phyloP scores from a whole-genome alignment of 305 asterid genomes.

The Salvia sclarea region DNA sequence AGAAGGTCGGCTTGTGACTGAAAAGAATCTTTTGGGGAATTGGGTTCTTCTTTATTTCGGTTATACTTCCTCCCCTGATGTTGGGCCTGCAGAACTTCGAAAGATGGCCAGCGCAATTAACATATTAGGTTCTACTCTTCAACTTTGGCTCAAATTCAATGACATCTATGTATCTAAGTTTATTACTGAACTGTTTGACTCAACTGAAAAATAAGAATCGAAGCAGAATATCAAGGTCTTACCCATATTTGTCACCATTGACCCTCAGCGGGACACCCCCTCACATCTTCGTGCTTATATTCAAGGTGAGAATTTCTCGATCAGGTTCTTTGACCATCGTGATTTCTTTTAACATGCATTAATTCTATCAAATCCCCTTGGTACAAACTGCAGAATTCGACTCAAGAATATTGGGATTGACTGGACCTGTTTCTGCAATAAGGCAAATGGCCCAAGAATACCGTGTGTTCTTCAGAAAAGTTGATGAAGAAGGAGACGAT shows the following conservation, averaged over 20 bases:
- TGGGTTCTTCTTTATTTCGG: slow-evolving; percentile 93
- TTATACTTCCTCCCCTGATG: slow-evolving; percentile 94
- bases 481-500: slow-evolving; percentile 85
- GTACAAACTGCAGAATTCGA: slow-evolving; percentile 63
- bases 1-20: slow-evolving; percentile 65
- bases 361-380: neutral
- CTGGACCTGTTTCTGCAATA: slow-evolving; percentile 73
- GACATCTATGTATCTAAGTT: slow-evolving; percentile 9
- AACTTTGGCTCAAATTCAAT: slow-evolving; percentile 26
- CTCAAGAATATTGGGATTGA: slow-evolving; percentile 76
- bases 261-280: slow-evolving; percentile 95
- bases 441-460: slow-evolving; percentile 96
- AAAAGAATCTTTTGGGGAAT: slow-evolving; percentile 70
- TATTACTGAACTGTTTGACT: slow-evolving; percentile 33
- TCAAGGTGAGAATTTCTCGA: slow-evolving; percentile 50
- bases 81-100: slow-evolving; percentile 90
- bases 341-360: neutral
- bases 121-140: slow-evolving; percentile 58
- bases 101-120: slow-evolving; percentile 76
- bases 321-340: slow-evolving; percentile 17
- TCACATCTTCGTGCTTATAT: slow-evolving; percentile 82
- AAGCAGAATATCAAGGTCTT: slow-evolving; percentile 67
- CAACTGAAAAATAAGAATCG: slow-evolving; percentile 52
- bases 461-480: slow-evolving; percentile 74
- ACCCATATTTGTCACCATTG: slow-evolving; percentile 90